These are phyloP conservation scores for Zoysia pacifica DNA, from an alignment of 176 grass and related monocot species.

Conservation along the genomic window DNA sequence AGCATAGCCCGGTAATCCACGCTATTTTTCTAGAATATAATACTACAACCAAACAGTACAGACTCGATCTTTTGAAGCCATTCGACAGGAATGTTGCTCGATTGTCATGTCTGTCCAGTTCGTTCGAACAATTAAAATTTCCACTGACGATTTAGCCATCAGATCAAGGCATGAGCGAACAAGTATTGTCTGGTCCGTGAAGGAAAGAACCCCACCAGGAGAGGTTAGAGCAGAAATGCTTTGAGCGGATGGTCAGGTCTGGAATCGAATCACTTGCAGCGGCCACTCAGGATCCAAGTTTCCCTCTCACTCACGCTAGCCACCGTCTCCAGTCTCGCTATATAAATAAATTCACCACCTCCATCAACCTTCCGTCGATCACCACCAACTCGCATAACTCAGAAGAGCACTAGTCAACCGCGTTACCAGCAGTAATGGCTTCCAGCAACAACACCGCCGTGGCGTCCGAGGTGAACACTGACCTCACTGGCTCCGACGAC, in stretches of 20 bases:
- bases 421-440: neutral
- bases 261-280: slow-evolving; percentile 29
- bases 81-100: no score
- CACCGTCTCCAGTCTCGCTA: neutral
- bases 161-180: no score
- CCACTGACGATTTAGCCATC: no score
- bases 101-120: no score
- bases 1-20: no score
- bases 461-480: slow-evolving; percentile 35
- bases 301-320: slow-evolving; percentile 1
- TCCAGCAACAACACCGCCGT: slow-evolving; percentile 30
- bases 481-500: slow-evolving; percentile 2
- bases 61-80: no score
- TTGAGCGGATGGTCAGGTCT: slow-evolving; percentile 7
- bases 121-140: no score
- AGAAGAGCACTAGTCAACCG: neutral
- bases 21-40: no score
- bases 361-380: neutral
- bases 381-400: neutral
- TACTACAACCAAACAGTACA: no score
- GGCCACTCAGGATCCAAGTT: neutral
- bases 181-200: no score
- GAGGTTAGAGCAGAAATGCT: neutral
- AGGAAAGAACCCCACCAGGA: neutral
- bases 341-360: slow-evolving; percentile 21